Percentiles rank a stretch among this genome's conserved stretches.
Conservation (phyloP, 805 yeast genomes). For the Candida endomychidarum region DNA sequence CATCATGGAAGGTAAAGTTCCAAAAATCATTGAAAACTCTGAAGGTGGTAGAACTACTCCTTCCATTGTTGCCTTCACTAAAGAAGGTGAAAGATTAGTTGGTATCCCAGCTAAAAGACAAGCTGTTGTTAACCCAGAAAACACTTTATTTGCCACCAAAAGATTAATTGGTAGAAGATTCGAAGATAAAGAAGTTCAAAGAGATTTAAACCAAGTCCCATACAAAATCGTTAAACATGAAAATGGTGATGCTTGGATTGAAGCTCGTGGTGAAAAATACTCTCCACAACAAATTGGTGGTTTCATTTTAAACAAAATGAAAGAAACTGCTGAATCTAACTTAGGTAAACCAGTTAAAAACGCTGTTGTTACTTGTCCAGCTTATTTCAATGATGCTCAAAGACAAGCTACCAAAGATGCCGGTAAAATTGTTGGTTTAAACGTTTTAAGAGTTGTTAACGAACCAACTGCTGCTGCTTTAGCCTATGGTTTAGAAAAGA, state of each 20-base stretch:
- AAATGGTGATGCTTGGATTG: constrained; percentile 96
- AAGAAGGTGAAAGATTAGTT: constrained; percentile 86
- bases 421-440: constrained; percentile 94
- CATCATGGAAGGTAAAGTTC: constrained; percentile 73
- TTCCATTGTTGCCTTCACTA: constrained; percentile 91
- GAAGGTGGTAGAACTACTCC: constrained; percentile 84
- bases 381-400: constrained; percentile 88
- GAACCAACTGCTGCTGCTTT: constrained; percentile 94
- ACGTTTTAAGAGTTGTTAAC: constrained; percentile 84
- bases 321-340: constrained; percentile 95
- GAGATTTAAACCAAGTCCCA: constrained; percentile 84
- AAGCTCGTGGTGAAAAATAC: constrained; percentile 82
- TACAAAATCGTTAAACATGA: constrained; percentile 86
- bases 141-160: constrained; percentile 92
- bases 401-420: constrained; percentile 96
- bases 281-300: constrained; percentile 98
- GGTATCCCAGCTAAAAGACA: constrained; percentile 97
- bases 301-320: constrained; percentile 90
- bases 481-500: constrained; percentile 90
- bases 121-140: constrained; percentile 91
- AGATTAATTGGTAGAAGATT: constrained; percentile 92
- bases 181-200: constrained; percentile 86
- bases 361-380: constrained; percentile 91
- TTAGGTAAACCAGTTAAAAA: constrained; percentile 83
- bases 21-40: constrained; percentile 75